Evolutionary conservation across 345 rosid species (phyloP).

Genomic region (Sisymbrium irio): DNA sequence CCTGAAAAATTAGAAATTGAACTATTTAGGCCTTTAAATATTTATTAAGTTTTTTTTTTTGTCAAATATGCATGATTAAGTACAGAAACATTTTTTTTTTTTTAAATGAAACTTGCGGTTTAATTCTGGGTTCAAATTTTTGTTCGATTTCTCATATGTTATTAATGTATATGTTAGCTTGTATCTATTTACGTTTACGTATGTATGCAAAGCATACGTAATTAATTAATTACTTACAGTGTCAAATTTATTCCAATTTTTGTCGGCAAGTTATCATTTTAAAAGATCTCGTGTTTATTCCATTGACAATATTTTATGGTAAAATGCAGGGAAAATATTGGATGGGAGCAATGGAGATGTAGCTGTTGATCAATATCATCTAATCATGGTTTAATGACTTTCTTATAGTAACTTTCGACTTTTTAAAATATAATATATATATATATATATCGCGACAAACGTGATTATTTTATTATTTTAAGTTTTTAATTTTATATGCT

Average conservation of each 20-base stretch:
- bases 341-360: constrained; percentile 28
- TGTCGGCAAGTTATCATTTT: not conserved
- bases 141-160: not conserved
- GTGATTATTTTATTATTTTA: not conserved
- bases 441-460: not conserved
- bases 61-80: not conserved
- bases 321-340: constrained; percentile 28
- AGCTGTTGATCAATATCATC: constrained; percentile 30
- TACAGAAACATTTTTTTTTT: not conserved
- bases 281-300: not conserved
- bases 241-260: not conserved
- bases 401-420: not conserved
- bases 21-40: not conserved
- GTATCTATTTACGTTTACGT: not conserved
- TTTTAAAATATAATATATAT: not conserved
- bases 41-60: not conserved
- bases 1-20: not conserved
- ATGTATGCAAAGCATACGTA: not conserved
- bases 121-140: not conserved
- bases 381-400: constrained; percentile 10
- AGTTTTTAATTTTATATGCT: not conserved
- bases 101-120: not conserved
- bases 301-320: not conserved
- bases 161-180: not conserved
- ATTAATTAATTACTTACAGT: not conserved